phyloP scores from a whole-genome alignment of 2,329 filamentous ascomycete genomes.

The Tolypocladium inflatum region DNA sequence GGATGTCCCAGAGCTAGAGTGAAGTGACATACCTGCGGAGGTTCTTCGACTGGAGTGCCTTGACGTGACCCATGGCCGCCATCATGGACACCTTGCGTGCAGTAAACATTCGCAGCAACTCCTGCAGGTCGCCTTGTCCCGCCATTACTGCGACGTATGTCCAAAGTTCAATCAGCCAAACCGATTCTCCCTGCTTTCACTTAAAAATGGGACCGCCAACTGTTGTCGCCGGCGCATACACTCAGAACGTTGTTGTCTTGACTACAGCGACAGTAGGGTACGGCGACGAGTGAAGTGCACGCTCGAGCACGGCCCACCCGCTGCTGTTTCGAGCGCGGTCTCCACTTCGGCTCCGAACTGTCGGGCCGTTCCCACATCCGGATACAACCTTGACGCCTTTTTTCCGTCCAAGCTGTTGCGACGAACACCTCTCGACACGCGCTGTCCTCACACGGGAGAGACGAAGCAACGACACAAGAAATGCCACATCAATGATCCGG shows the following conservation, averaged over 20 bases:
- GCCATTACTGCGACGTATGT: constrained; percentile 30
- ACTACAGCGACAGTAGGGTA: not conserved
- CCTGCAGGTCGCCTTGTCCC: constrained; percentile 49
- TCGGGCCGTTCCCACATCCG: constrained; percentile 9
- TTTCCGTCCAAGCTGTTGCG: not conserved
- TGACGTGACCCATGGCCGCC: constrained; percentile 48
- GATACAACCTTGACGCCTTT: constrained; percentile 1
- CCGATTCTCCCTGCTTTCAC: not conserved
- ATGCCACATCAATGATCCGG: constrained; percentile 18
- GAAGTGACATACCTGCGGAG: constrained; percentile 38
- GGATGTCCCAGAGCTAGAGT: too few species aligned
- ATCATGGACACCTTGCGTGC: constrained; percentile 50
- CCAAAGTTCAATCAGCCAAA: not conserved
- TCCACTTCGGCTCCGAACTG: constrained; percentile 4
- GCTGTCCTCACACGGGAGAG: not conserved
- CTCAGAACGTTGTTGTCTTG: not conserved
- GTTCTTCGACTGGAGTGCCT: constrained; percentile 43
- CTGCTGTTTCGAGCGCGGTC: too few species aligned
- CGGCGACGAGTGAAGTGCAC: not conserved
- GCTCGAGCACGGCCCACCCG: too few species aligned
- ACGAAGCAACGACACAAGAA: not conserved
- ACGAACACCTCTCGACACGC: not conserved
- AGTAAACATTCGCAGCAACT: constrained; percentile 50
- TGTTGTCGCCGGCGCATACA: not conserved
- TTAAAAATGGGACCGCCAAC: not conserved